Evolutionary conservation across 2,329 filamentous ascomycete species (phyloP).

Genomic region (Sclerotinia minor): DNA sequence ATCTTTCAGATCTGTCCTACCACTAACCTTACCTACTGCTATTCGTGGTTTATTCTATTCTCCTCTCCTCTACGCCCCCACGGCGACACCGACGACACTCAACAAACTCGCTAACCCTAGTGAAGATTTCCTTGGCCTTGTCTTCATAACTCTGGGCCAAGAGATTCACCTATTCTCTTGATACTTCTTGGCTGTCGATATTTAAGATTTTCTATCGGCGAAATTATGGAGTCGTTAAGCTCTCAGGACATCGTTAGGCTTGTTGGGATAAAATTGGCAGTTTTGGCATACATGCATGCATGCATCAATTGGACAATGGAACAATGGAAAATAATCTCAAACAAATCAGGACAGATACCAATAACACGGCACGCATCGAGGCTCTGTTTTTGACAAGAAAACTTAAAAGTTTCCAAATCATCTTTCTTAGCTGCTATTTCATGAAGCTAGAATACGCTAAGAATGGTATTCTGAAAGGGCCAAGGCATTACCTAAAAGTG

Average conservation of each 20-base stretch:
- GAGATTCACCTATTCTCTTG: background rate
- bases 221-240: slow-evolving; percentile 2
- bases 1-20: background rate
- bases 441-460: slow-evolving; percentile 9
- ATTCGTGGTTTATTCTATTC: background rate
- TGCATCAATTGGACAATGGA: background rate
- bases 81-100: background rate
- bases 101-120: background rate
- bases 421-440: background rate
- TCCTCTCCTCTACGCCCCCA: background rate
- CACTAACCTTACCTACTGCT: too few relatives aligned
- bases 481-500: background rate
- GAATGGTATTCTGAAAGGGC: background rate
- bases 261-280: background rate
- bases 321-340: background rate
- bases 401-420: background rate
- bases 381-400: background rate
- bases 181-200: background rate
- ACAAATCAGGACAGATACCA: background rate
- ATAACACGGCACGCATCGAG: background rate
- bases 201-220: background rate
- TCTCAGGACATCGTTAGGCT: background rate
- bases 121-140: background rate
- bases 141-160: background rate
- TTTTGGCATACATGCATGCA: background rate